Conservation (phyloP, 495 filamentous ascomycete genomes). For the Amniculicola lignicola region DNA sequence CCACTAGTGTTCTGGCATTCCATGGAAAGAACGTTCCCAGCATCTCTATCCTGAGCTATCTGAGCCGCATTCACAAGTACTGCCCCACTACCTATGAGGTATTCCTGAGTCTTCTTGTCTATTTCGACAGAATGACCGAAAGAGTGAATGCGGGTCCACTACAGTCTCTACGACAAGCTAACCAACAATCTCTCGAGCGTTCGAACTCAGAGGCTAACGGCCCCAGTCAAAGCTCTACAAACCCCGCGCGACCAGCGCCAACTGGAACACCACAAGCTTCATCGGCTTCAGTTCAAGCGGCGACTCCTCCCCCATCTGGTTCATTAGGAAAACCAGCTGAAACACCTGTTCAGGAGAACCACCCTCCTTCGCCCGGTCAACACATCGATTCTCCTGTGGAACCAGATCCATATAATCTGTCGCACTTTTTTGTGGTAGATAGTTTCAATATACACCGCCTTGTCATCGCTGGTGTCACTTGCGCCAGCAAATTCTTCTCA, state of each 20-base stretch:
- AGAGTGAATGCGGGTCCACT: conserved; percentile 75
- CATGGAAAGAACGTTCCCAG: conserved; percentile 98
- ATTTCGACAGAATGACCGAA: conserved; percentile 99
- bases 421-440: conserved; percentile 94
- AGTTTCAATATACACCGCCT: conserved; percentile 98
- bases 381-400: conserved; percentile 35
- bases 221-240: conserved; percentile 30
- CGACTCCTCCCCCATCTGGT: conserved; percentile 44
- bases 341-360: conserved; percentile 30
- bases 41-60: conserved; percentile 94
- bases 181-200: conserved; percentile 39
- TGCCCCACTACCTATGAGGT: conserved; percentile 99
- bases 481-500: conserved; percentile 99
- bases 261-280: conserved; percentile 9
- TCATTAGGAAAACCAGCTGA: conserved; percentile 38
- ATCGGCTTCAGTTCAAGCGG: conserved; percentile 33
- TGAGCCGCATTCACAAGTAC: conserved; percentile 97
- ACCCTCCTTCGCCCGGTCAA: conserved; percentile 32
- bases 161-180: conserved; percentile 48
- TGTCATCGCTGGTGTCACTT: conserved; percentile 96
- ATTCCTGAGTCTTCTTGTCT: conserved; percentile 90
- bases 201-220: conserved; percentile 18
- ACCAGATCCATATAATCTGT: conserved; percentile 57
- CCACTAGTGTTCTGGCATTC: conserved; percentile 93
- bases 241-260: conserved; percentile 19